Evolutionary conservation across 345 rosid species (phyloP), one percentile per base, ranked within the genome.

Genomic region (Geranium rotundifolium): DNA sequence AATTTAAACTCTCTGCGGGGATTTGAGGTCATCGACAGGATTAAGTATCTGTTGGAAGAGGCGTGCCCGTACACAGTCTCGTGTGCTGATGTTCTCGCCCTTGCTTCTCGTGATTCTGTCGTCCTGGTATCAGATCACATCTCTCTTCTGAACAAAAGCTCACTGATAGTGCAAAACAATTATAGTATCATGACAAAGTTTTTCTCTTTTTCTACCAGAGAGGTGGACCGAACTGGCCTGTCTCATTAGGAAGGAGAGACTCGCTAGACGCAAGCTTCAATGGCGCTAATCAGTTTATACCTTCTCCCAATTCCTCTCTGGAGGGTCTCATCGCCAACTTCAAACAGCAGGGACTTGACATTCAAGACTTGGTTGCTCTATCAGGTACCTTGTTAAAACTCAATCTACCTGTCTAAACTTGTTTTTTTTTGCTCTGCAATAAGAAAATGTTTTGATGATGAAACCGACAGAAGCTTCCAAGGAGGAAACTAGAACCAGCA

Each of bases 101-200:
- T 91, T 55, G 90, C 75, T 16, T 91, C 96, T 69, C 89, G 92
- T 17, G 96, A 91, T 72, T 70, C 96, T 0, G 90, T 86, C 64
- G 74, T 68, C 58, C 56, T 71, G 69, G 84, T 76, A 69, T 37
- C 15, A 20, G 6, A 4, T 23, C 15, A 4, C 30, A 19, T 23
- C 15, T 58, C 61, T 20, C 29, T 12, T 58, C 14, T 58, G 14
- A 20, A 0, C 8, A 46, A 46, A 46, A 14, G 16, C 52, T 46
- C 52, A 7, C 10, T 9, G 52, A 46, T 34, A 16, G 10, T 9
- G 52, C 52, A 46, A 12, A 46, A 46, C 10, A 37, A 37, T 46
- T 7, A 9, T 14, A 7, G 14, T 46, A 14, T 2, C 15, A 10
- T 37, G 6, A 18, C 16, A 4, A 14, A 17, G 39, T 18, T 23